Percentiles rank a stretch among this genome's conserved stretches.
Conservation (phyloP, 2,329 filamentous ascomycete species). For the Aureobasidium melanogenum region DNA sequence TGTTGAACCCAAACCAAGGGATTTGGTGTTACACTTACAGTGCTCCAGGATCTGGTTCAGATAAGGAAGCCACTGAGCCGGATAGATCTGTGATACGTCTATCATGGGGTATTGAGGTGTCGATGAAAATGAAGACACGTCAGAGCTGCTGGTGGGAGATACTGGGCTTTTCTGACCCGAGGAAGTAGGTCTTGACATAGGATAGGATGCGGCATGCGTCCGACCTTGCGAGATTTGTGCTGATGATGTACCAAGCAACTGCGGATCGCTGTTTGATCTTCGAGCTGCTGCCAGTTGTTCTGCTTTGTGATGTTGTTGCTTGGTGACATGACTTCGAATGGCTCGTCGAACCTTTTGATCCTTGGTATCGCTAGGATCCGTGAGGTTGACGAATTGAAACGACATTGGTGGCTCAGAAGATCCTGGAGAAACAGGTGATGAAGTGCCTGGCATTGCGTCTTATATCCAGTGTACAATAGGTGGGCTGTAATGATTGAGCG, state of each 20-base stretch:
- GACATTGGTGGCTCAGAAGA: not conserved
- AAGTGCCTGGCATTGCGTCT: not conserved
- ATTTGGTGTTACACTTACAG: constrained; percentile 21
- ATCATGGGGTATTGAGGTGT: constrained; percentile 16
- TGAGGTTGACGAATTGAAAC: constrained; percentile 7
- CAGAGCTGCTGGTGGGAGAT: not conserved
- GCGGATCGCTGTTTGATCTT: constrained; percentile 13
- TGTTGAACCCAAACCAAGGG: not conserved
- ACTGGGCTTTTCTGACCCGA: not conserved
- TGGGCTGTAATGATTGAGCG: not conserved
- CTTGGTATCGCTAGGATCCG: constrained; percentile 26
- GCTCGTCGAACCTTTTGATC: constrained; percentile 22
- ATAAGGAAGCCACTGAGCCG: constrained; percentile 28
- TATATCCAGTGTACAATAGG: not conserved
- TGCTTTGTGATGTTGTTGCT: constrained; percentile 22
- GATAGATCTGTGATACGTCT: constrained; percentile 25
- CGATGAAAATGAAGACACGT: not conserved
- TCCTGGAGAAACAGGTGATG: not conserved
- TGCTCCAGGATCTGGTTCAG: constrained; percentile 22
- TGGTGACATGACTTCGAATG: constrained; percentile 28
- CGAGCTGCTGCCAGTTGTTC: constrained; percentile 19
- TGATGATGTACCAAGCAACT: not conserved
- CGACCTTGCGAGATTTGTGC: not conserved
- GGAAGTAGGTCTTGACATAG: constrained; percentile 1
- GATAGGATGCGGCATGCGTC: constrained; percentile 14